Base-by-base conservation (phyloP, 2,329 filamentous ascomycete species). In the Stachybotrys elegans region DNA sequence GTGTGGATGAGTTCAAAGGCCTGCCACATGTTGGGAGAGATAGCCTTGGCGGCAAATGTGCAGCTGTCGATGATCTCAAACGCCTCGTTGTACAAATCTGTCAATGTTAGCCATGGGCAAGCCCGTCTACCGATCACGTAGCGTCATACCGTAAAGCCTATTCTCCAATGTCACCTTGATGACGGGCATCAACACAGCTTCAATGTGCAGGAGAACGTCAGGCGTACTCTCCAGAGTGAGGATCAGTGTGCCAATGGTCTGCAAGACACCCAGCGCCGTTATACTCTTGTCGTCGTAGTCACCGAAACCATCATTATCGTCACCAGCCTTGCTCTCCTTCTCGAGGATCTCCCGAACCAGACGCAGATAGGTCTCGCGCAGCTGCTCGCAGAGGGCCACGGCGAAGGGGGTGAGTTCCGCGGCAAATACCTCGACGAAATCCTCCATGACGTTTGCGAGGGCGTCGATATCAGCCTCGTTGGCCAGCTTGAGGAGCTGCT, bases 61-160 rank as follows among this genome's bases (percentile, higher is more conserved):
- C 93, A 98, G 75, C 90, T 96, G 65, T 98, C 93, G 56, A 98
- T 95, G 57, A 98, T 98, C 69, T 98, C 93, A 55, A 98, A 98
- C 5, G 97, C 83, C 63, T 98, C 93, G 62, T 97, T 98, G 67
- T 96, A 98, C 19, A 98, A 72, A 66, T 98, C 86, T 86, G 42
- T 6, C n/a, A 5, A 40, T 31, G 44, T 53, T 32, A 57, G 61
- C 52, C 19, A 20, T 11, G 22, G 19, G 12, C 14, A 8, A 29
- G 14, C 25, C 14, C 25, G 9, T 9, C 25, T 31, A 20, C n/a
- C 9, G 13, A n/a, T 38, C 36, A 25, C 8, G 7, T 32, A 4
- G 7, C 20, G 36, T 17, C 23, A n/a, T 14, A 85, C 82, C 88
- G 61, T 95, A 97, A 27, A 98, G 83, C 69, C 96, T 97, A 72